Conservation (phyloP, 257 asterid genomes). For the Solanum virginianum region DNA sequence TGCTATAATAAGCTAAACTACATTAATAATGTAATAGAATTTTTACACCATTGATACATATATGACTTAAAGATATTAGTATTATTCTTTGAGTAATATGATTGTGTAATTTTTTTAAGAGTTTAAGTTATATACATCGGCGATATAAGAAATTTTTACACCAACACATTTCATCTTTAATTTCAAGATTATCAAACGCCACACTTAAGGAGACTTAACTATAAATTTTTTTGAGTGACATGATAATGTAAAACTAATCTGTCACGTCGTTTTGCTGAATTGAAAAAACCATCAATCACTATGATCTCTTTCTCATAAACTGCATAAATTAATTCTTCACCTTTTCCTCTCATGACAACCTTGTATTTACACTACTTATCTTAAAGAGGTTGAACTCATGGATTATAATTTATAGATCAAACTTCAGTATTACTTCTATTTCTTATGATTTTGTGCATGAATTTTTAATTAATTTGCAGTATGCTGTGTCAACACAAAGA, state of each 20-base stretch:
- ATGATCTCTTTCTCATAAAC: not conserved
- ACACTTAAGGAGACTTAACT: not conserved
- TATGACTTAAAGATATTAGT: not conserved
- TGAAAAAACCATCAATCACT: not conserved
- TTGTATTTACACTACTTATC: too few species aligned
- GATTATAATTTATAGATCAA: not conserved
- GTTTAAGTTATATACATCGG: not conserved
- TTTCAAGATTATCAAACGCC: not conserved
- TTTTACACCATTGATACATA: not conserved
- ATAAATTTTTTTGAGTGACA: not conserved
- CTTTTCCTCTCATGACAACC: not conserved
- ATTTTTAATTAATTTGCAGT: slow-evolving; percentile 36
- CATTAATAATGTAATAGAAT: not conserved
- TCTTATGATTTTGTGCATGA: not conserved
- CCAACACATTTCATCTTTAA: not conserved
- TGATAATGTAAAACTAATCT: not conserved
- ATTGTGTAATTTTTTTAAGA: too few species aligned
- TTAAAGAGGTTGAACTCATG: too few species aligned
- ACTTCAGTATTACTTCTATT: not conserved
- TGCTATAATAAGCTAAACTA: not conserved
- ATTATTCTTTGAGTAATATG: not conserved
- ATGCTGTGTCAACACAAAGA: slow-evolving; percentile 75
- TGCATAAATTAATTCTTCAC: not conserved
- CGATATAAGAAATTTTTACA: not conserved
- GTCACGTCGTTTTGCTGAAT: not conserved